Evolutionary conservation across 1,284 basidiomycete genomes (phyloP), one percentile per base, ranked within the genome.

Genomic region (Cutaneotrichosporon cyanovorans): DNA sequence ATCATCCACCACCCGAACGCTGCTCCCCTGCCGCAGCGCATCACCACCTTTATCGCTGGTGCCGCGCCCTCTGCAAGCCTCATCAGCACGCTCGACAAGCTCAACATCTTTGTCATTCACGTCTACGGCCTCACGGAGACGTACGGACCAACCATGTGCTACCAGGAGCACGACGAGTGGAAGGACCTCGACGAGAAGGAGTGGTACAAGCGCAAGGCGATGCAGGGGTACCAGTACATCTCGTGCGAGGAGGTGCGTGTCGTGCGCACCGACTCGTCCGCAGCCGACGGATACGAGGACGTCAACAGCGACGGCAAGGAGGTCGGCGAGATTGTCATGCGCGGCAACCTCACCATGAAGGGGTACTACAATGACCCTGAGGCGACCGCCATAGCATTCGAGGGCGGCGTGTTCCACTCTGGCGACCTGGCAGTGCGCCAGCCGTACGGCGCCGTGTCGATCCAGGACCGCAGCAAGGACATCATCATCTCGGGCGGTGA

Each of bases 401-500:
- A 80, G 31, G 78, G 73, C 2, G 56, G 83, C 34, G 90, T 85
- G 87, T 87, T 90, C 81, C 77, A 84, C 62, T 87, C 85, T 0
- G 87, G 87, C 2, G 87, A 91, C 65, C 79, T 88, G 59, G 87
- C 78, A 1, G 80, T 85, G 32, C 78, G 90, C 73, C 86, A 89
- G 58, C 78, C 82, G 44, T 83, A 90, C 49, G 87, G 87, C 4
- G 89, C 88, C 69, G 69, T 90, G 18, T 73, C 71, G 57, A 80
- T 45, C 37, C 40, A 49, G 44, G 46, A 52, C 44, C 50, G 46
- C 11, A 58, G 38, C 35, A 66, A 84, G 79, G 87, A 90, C 64
- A 78, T 90, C 41, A 87, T 91, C 63, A 90, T 90, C 55, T 82
- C 87, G 16, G 87, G 87, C 21, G 87, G 87, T 57, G 85, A 89